Base-by-base conservation (phyloP, 2,329 filamentous ascomycete genomes). In the Xylaria sp. region DNA sequence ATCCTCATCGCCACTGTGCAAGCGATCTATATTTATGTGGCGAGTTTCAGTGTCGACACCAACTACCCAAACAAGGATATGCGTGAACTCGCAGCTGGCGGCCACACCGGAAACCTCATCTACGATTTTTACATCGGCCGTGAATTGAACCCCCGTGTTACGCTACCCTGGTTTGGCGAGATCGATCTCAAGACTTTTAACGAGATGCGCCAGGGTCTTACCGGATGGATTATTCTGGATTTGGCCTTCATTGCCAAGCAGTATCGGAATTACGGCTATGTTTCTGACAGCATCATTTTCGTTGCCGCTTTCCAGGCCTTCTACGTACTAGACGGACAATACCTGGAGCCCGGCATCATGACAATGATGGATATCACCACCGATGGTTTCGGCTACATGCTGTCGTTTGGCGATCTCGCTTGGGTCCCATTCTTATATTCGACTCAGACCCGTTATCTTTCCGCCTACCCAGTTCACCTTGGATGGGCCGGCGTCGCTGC, bases 51-150 rank as follows among this genome's bases (percentile, higher is more conserved):
- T 64, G 92, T 97, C 71, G 91, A 92, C 78, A 81, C 89, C n/a
- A 89, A 88, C 55, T 72, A 74, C 39, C 69, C 72, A 18, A 93
- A 97, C 78, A 84, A 86, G 20, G 86, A 91, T 57, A 83, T 87
- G 71, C 92, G 94, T 50, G 91, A 97, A 78, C 86, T 98, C 8
- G 94, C 94, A 0, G 88, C 89, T 1, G 94, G 94, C 41, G 94
- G 94, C 18, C 87, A 91, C 76, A 90, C 89, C 0, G 95, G 94
- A 67, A 97, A 97, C 79, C 82, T 93, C 70, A 81, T 98, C 41
- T 97, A 98, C 80, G 95, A 98, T 81, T 98, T 94, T 89, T 98
- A 94, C 82, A 97, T 98, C 71, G 95, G 95, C 20, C 93, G 95
- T 39, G 95, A 98, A 80, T 89, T 98, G 71, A 98, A 98, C 81